These are phyloP conservation scores for Mycena capillaripes DNA, from an alignment of 768 basidiomycete species.

Conservation along the genomic window DNA sequence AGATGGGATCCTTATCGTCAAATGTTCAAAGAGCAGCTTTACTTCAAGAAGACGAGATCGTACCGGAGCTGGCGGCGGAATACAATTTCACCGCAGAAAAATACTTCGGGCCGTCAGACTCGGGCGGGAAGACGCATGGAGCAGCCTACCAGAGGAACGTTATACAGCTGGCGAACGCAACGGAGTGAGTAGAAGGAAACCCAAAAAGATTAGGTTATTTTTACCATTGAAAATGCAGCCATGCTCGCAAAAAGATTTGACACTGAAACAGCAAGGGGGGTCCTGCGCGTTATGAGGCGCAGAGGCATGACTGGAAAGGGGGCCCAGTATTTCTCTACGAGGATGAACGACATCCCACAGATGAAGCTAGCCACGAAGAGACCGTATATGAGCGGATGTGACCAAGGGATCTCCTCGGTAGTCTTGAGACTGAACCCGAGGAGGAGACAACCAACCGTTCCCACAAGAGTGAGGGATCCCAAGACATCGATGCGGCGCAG, in stretches of 20 bases:
- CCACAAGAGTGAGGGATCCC: conserved; percentile 86
- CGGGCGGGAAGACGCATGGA: conserved; percentile 19
- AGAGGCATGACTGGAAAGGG: conserved; percentile 94
- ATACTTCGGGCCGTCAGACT: conserved; percentile 61
- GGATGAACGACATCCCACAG: conserved; percentile 72
- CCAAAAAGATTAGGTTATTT: conserved; percentile 27
- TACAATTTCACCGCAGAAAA: conserved; percentile 85
- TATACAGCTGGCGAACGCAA: conserved; percentile 73
- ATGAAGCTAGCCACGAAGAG: conserved; percentile 71
- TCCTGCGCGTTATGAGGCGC: conserved; percentile 80
- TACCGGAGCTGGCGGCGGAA: conserved; percentile 80
- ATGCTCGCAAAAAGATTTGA: conserved; percentile 85
- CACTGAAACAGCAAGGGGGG: conserved; percentile 85
- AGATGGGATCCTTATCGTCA: conserved; percentile 78
- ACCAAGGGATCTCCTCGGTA: conserved; percentile 84
- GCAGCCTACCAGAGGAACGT: conserved; percentile 78
- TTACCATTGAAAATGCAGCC: conserved; percentile 85
- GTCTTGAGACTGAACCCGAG: conserved; percentile 84
- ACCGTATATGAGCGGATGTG: conserved; percentile 77
- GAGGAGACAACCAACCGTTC: conserved; percentile 76
- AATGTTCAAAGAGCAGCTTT: conserved; percentile 27
- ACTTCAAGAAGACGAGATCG: conserved; percentile 41
- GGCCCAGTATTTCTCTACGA: conserved; percentile 84
- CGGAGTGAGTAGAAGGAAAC: conserved; percentile 7
- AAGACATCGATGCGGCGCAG: conserved; percentile 87